A percentile compares a stretch with the other conserved stretches of the same genome.
These are phyloP conservation scores for Tubosaeta sp. DNA, from an alignment of 768 basidiomycete genomes.

Conservation along the genomic window DNA sequence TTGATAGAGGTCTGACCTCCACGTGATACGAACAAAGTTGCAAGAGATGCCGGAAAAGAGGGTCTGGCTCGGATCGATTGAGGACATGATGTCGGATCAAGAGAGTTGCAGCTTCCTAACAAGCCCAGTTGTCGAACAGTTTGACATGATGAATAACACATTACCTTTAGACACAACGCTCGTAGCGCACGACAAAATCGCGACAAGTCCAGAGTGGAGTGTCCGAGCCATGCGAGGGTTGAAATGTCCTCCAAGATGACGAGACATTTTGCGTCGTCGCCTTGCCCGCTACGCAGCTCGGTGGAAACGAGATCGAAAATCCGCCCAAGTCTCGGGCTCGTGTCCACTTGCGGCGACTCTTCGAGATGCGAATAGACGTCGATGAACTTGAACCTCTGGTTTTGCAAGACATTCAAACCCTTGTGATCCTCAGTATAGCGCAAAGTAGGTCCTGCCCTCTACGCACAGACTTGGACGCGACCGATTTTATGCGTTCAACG, in stretches of 20 bases:
- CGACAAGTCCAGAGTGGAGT: constrained; percentile 44
- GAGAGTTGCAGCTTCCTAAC: constrained; percentile 51
- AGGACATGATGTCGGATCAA: constrained; percentile 62
- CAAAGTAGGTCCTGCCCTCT: not conserved
- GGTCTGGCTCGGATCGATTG: constrained; percentile 53
- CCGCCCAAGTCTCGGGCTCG: constrained; percentile 22
- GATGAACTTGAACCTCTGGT: constrained; percentile 48
- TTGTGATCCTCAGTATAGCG: constrained; percentile 13
- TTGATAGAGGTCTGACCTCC: constrained; percentile 66
- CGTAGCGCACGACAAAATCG: constrained; percentile 59
- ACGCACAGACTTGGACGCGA: constrained; percentile 62
- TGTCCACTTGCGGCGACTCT: constrained; percentile 1
- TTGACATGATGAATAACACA: not conserved
- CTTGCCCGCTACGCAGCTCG: constrained; percentile 14
- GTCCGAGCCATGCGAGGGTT: constrained; percentile 69
- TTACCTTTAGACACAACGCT: constrained; percentile 53
- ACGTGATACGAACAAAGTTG: constrained; percentile 67
- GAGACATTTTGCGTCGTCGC: constrained; percentile 27
- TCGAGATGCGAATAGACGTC: constrained; percentile 43
- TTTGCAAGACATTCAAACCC: constrained; percentile 33
- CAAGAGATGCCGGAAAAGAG: constrained; percentile 53
- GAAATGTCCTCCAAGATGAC: constrained; percentile 72
- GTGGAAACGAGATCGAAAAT: constrained; percentile 36
- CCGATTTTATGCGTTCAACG: constrained; percentile 55
- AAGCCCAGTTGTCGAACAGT: not conserved